Conservation (phyloP, 2,329 filamentous ascomycete species). For the Trichophyton simii region DNA sequence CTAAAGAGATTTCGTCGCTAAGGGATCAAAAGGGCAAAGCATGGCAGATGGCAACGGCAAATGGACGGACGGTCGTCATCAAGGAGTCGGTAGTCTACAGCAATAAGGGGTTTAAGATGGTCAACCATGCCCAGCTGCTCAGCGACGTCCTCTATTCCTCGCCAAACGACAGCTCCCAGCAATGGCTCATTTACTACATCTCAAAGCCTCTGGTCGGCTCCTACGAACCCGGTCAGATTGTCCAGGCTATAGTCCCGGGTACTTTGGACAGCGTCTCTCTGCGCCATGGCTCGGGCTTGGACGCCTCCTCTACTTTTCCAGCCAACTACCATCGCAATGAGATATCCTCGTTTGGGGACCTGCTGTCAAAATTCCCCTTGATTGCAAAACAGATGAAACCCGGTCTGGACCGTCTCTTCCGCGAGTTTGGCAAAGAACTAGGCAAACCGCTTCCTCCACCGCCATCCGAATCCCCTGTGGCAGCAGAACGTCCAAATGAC, state of each 20-base stretch:
- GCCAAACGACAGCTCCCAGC: slow-evolving; percentile 74
- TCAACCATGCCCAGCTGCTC: slow-evolving; percentile 79
- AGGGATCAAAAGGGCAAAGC: slow-evolving; percentile 85
- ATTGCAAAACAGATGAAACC: slow-evolving; percentile 94
- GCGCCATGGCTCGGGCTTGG: slow-evolving; percentile 16
- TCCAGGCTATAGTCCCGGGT: slow-evolving; percentile 48
- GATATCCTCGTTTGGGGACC: slow-evolving; percentile 77
- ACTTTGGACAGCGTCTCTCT: slow-evolving; percentile 15
- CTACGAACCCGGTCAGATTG: slow-evolving; percentile 63
- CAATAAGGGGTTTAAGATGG: slow-evolving; percentile 91
- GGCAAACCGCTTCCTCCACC: slow-evolving; percentile 73
- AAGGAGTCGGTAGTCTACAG: slow-evolving; percentile 89
- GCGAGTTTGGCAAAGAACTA: slow-evolving; percentile 75
- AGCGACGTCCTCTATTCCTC: slow-evolving; percentile 79
- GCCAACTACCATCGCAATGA: slow-evolving; percentile 58
- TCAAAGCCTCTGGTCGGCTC: slow-evolving; percentile 74
- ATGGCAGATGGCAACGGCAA: slow-evolving; percentile 84
- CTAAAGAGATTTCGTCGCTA: slow-evolving; percentile 50
- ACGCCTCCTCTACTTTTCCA: slow-evolving; percentile 3
- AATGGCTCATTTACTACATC: slow-evolving; percentile 96
- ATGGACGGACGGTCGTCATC: slow-evolving; percentile 83
- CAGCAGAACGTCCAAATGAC: slow-evolving; percentile 27
- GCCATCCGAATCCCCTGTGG: slow-evolving; percentile 39
- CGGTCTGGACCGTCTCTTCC: slow-evolving; percentile 77
- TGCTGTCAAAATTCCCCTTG: slow-evolving; percentile 84